Evolutionary conservation across 108 stramenopile genomes (phyloP), one percentile per base, ranked within the genome.

Genomic region (Cyclotella kingstonii): DNA sequence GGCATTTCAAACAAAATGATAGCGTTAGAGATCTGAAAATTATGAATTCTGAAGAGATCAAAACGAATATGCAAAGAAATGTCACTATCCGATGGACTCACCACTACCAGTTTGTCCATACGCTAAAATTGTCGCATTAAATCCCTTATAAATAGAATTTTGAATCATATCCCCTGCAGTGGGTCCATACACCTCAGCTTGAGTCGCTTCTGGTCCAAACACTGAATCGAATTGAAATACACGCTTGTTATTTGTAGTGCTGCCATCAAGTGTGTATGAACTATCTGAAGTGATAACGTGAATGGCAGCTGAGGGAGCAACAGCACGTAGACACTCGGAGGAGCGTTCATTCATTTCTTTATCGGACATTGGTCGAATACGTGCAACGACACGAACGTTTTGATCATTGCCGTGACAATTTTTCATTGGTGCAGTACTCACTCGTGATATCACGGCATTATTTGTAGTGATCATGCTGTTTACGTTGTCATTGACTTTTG

Each of bases 51-150:
- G n/a, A 2, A 21, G 18, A 2, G n/a, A 54, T 7, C 7, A 21
- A 38, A 38, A 18, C 2, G 39, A 10, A 36, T 36, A 7, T 9
- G 36, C 9, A 36, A 0, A 38, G 39, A 35, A 3, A 54, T 3
- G 9, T 46, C 1, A 14, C 3, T 15, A 15, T 15, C 2, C 2
- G 15, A 40, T 2, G 39, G 85, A 94, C 80, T 91, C 89, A 56
- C 94, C 93, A 40, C 82, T 76, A 15, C 97, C 93, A 1, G 95
- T 96, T 80, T 98, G 98, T 0, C 99, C 99, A 68, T 99, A 99
- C 10, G 97, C 96, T 36, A 99, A 87, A 52, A 98, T 94, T 1
- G 98, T 98, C 5, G 94, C 96, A 70, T 99, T 97, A 66, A 85
- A 97, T n/a, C 99, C 99, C 40, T 83, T 77, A 49, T 97, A 83